Evolutionary conservation across 2,329 filamentous ascomycete genomes (phyloP).

Genomic region (Fusarium xyrophilum): DNA sequence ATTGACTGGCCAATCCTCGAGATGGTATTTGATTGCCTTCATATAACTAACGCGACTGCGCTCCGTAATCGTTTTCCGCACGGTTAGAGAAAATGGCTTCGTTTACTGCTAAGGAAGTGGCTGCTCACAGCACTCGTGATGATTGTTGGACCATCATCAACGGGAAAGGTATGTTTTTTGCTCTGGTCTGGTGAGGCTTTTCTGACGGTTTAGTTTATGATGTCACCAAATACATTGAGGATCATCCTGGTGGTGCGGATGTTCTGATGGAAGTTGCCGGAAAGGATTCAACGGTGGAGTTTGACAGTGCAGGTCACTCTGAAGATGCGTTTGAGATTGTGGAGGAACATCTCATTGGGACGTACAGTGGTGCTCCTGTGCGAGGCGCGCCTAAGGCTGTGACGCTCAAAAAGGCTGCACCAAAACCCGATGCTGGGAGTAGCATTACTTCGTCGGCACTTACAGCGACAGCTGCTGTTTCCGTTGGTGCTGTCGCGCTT

Average conservation of each 20-base stretch:
- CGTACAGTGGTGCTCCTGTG: slow-evolving; percentile 43
- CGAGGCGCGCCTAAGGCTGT: slow-evolving; percentile 22
- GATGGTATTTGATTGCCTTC: slow-evolving; percentile 13
- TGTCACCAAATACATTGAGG: slow-evolving; percentile 62
- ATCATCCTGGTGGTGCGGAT: slow-evolving; percentile 77
- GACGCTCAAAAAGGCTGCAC: slow-evolving; percentile 6
- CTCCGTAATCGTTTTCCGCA: not conserved
- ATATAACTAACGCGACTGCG: slow-evolving; percentile 12
- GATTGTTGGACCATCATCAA: slow-evolving; percentile 65
- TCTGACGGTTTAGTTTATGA: slow-evolving; percentile 58
- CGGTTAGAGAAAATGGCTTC: slow-evolving; percentile 18
- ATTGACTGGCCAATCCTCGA: not conserved
- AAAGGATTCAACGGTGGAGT: slow-evolving; percentile 78
- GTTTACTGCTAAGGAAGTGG: slow-evolving; percentile 52
- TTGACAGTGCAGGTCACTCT: slow-evolving; percentile 85
- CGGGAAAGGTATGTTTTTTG: slow-evolving; percentile 56
- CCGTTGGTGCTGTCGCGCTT: slow-evolving; percentile 13
- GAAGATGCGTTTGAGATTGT: slow-evolving; percentile 61
- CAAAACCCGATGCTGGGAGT: slow-evolving; percentile 21
- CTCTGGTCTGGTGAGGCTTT: not conserved
- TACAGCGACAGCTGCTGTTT: slow-evolving; percentile 14
- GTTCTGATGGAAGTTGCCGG: slow-evolving; percentile 79
- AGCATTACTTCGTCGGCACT: slow-evolving; percentile 4
- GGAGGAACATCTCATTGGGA: slow-evolving; percentile 48
- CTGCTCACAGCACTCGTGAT: slow-evolving; percentile 54